Evolutionary conservation across 1,284 basidiomycete genomes (phyloP).

Genomic region (Ceratobasidium sp.): DNA sequence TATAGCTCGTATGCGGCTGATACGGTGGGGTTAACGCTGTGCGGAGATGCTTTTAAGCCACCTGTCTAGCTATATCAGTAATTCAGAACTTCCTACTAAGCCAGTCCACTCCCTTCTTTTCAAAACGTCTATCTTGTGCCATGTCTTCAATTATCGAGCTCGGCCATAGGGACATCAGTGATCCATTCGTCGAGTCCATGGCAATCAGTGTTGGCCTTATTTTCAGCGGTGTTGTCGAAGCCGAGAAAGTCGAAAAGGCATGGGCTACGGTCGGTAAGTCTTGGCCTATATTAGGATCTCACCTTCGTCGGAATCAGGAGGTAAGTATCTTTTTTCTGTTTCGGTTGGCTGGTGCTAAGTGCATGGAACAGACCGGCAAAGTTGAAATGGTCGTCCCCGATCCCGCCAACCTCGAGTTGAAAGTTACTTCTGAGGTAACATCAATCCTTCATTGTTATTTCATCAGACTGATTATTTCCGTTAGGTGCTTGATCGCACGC

Average conservation of each 20-base stretch:
- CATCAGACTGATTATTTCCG: background rate
- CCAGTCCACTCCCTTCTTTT: background rate
- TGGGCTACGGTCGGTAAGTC: background rate
- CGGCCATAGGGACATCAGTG: background rate
- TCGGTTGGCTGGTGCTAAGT: background rate
- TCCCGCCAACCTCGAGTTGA: background rate
- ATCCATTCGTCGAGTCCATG: background rate
- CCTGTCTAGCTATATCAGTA: background rate
- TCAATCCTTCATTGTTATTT: background rate
- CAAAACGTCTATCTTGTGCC: background rate
- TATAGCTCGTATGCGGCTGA: too few species aligned
- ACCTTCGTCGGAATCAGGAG: background rate
- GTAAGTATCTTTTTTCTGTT: background rate
- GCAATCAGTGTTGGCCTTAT: background rate
- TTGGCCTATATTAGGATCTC: background rate
- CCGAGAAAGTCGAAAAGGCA: background rate
- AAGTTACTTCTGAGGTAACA: background rate
- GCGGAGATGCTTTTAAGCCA: too few species aligned
- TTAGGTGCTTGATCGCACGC: background rate
- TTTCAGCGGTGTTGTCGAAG: constrained; percentile 13
- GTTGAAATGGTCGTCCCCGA: constrained; percentile 10
- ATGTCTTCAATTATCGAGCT: background rate
- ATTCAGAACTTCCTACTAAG: too few species aligned
- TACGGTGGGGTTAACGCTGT: too few species aligned
- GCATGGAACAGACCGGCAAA: background rate